phyloP scores from a whole-genome alignment of 2,329 filamentous ascomycete genomes.

The Fusarium pseudocircinatum region DNA sequence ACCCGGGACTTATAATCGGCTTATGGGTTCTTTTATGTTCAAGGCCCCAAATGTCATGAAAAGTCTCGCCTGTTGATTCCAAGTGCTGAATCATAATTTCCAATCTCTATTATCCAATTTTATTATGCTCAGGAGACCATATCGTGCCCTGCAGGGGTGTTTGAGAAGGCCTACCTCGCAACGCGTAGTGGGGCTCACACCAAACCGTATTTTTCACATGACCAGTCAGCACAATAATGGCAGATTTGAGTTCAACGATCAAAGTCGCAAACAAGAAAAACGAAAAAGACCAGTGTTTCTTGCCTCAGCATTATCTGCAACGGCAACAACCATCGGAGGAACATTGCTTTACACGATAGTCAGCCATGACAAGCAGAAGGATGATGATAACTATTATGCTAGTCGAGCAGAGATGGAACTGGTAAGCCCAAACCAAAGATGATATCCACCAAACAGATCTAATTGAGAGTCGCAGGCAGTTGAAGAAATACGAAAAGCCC shows the following conservation, averaged over 20 bases:
- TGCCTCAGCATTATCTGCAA: not conserved
- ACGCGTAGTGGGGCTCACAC: fast-evolving
- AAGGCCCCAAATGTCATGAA: not conserved
- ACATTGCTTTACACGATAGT: not conserved
- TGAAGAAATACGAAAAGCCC: slow-evolving; percentile 60
- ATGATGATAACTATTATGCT: not conserved
- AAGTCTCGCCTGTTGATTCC: fast-evolving
- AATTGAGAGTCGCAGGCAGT: slow-evolving; percentile 55
- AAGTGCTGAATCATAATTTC: fast-evolving
- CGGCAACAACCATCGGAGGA: not conserved
- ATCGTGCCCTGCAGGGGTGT: not conserved
- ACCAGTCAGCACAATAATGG: too few relatives aligned
- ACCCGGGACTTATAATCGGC: not conserved
- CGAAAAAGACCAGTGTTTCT: not conserved
- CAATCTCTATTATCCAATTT: fast-evolving
- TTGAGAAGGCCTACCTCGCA: not conserved
- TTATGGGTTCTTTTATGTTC: not conserved
- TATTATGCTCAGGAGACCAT: not conserved
- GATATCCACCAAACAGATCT: fast-evolving
- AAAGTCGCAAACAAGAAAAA: not conserved
- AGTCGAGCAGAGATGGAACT: not conserved
- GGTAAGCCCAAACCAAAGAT: not conserved
- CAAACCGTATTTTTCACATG: fast-evolving
- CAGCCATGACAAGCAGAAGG: not conserved
- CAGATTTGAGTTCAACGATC: fast-evolving